Base-by-base conservation (phyloP, 495 filamentous ascomycete genomes). In the Penicillium crystallinum region DNA sequence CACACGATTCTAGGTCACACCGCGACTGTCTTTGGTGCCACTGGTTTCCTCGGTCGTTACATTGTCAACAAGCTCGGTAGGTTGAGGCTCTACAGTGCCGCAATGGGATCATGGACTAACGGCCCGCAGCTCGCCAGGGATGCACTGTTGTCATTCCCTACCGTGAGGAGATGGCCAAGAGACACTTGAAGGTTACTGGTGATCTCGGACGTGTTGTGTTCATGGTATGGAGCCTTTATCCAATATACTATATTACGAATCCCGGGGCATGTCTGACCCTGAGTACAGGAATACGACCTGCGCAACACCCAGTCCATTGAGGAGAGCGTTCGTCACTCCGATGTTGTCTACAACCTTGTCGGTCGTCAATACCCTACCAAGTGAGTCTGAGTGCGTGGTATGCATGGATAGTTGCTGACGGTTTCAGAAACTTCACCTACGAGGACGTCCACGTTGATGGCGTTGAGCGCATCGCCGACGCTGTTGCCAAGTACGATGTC, bases 121-220 rank as follows among this genome's bases (percentile, higher is more conserved):
- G 33, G 47, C 49, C 44, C 52, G 63, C 60, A 97, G 92, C 91
- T 63, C 81, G 86, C 53, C 80, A 87, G 72, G 92, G 92, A 85
- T 93, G 89, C 71, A 96, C 85, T 40, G 92, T 97, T 39, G 81
- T 99, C 39, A 69, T 97, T 51, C 93, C 93, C 39, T 99, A 83
- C 80, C 85, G 93, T 29, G 93, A 99, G 75, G 95, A 97, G 74
- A 96, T 96, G 91, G 76, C 84, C 49, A 97, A 96, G 81, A 86
- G 93, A 58, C 91, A 97, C 74, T 77, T 99, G 67, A 99, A 96
- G 73, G 82, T 95, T 46, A 80, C 90, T 34, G 93, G 93, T 71
- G 93, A 99, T 77, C 77, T 99, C 37, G 93, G 93, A 43, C 81
- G 86, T 54, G 82, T 99, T 34, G 74, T 86, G 56, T 96, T 97